These are phyloP conservation scores for Bipolaris zeicola DNA, from an alignment of 2,329 filamentous ascomycete species.

Conservation along the genomic window DNA sequence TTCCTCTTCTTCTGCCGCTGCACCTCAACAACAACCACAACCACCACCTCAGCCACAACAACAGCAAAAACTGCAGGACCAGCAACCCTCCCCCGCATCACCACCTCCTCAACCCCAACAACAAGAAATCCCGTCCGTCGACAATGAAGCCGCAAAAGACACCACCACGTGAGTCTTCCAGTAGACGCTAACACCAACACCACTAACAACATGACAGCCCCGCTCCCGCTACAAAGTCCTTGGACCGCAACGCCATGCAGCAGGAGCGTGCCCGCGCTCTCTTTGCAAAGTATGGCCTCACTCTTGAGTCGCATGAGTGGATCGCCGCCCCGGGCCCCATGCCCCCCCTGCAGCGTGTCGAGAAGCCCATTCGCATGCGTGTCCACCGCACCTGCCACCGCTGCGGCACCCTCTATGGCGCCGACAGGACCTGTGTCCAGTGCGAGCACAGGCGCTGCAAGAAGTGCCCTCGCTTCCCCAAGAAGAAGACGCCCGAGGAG, in stretches of 20 bases:
- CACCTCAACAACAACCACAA: neutral
- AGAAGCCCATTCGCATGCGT: conserved; percentile 78
- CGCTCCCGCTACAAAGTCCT: conserved; percentile 18
- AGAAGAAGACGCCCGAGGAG: conserved; percentile 59
- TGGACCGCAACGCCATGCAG: conserved; percentile 45
- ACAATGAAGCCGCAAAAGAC: conserved; percentile 8
- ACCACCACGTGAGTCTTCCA: conserved; percentile 7
- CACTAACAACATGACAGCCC: conserved; percentile 11
- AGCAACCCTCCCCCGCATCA: neutral
- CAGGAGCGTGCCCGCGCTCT: conserved; percentile 49
- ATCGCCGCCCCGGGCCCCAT: conserved; percentile 33
- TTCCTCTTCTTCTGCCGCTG: conserved; percentile 3
- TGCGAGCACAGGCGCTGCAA: conserved; percentile 84
- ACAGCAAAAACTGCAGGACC: neutral
- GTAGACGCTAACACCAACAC: neutral
- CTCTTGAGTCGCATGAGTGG: conserved; percentile 49
- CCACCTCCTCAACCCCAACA: neutral
- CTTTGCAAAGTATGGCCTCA: conserved; percentile 52
- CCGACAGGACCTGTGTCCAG: conserved; percentile 72
- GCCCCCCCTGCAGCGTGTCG: conserved; percentile 59
- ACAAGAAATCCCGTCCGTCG: neutral
- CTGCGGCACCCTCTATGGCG: conserved; percentile 75
- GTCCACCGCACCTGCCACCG: conserved; percentile 80
- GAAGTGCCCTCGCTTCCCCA: conserved; percentile 76
- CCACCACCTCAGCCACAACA: neutral